These are phyloP conservation scores for Rhazya stricta DNA, from an alignment of 257 asterid species.

Conservation along the genomic window DNA sequence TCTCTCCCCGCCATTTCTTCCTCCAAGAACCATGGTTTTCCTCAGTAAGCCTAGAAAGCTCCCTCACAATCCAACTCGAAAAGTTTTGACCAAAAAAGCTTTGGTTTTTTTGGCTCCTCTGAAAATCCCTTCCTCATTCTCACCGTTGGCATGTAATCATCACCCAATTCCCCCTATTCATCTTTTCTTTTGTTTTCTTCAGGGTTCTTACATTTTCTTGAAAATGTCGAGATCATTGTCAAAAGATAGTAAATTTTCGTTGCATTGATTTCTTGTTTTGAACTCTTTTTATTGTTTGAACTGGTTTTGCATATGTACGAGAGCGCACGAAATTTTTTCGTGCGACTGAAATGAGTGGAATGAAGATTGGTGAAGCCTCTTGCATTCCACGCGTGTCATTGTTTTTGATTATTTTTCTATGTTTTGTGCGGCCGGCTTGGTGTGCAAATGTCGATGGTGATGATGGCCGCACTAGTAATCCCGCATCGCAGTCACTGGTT, in stretches of 20 bases:
- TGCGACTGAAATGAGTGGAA: slow-evolving; percentile 68
- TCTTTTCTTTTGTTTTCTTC: background rate
- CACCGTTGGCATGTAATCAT: slow-evolving; percentile 1
- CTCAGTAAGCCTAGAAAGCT: slow-evolving; percentile 27
- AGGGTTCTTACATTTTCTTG: slow-evolving; percentile 12
- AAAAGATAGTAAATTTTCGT: background rate
- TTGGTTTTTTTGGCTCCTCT: slow-evolving; percentile 32
- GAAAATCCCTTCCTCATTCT: slow-evolving; percentile 8
- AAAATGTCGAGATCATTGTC: background rate
- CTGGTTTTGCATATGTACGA: slow-evolving; percentile 32
- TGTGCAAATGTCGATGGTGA: slow-evolving; percentile 51
- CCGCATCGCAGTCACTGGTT: slow-evolving; percentile 49
- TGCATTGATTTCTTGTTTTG: slow-evolving; percentile 1
- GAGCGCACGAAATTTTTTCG: slow-evolving; percentile 18
- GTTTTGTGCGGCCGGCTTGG: slow-evolving; percentile 37
- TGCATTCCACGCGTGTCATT: slow-evolving; percentile 48
- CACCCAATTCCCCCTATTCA: background rate
- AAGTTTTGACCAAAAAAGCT: slow-evolving; percentile 30
- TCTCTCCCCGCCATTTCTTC: slow-evolving; percentile 86
- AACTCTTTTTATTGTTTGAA: background rate
- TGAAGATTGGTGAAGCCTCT: slow-evolving; percentile 45
- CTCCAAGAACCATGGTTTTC: slow-evolving; percentile 53
- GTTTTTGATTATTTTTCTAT: slow-evolving; percentile 40
- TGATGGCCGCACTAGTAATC: slow-evolving; percentile 30
- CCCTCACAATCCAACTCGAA: slow-evolving; percentile 35